Conservation (phyloP, 2,329 filamentous ascomycete species). For the Cladosporium sp. region DNA sequence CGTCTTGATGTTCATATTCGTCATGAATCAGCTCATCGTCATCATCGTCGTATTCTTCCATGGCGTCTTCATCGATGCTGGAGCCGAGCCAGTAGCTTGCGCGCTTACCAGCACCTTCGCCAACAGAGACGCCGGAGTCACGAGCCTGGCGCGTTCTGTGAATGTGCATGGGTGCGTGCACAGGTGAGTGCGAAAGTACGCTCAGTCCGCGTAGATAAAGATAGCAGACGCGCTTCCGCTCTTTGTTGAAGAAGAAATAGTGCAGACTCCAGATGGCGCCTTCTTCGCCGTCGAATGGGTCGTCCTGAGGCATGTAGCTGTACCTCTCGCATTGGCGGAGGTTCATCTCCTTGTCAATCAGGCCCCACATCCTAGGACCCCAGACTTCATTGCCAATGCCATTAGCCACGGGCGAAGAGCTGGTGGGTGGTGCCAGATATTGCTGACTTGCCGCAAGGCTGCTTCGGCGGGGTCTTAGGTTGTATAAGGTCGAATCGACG, state of each 20-base stretch:
- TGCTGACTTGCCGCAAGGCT: constrained; percentile 21
- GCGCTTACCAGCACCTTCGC: constrained; percentile 69
- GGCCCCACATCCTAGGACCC: constrained; percentile 87
- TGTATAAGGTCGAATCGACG: constrained; percentile 83
- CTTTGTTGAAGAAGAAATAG: constrained; percentile 97
- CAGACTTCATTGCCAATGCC: constrained; percentile 53
- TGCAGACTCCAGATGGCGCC: constrained; percentile 93
- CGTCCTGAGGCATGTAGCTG: constrained; percentile 83
- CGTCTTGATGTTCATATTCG: constrained; percentile 27
- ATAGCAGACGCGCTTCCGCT: constrained; percentile 89
- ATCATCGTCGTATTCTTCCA: constrained; percentile 32
- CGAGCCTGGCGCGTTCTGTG: constrained; percentile 40
- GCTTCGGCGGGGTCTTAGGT: constrained; percentile 64
- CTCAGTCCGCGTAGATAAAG: constrained; percentile 88
- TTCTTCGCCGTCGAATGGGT: constrained; percentile 89
- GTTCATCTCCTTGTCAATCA: constrained; percentile 93
- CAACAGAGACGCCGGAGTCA: constrained; percentile 40
- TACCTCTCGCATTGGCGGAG: constrained; percentile 87
- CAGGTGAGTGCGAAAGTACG: constrained; percentile 66
- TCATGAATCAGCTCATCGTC: constrained; percentile 29
- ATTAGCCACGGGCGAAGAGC: constrained; percentile 30
- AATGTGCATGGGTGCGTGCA: constrained; percentile 45
- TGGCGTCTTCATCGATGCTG: constrained; percentile 26
- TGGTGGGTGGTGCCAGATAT: constrained; percentile 31
- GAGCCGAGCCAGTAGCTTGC: constrained; percentile 82